Percentiles rank a stretch among this genome's conserved stretches.
Evolutionary conservation across 176 grass and related monocot genomes (phyloP).

Genomic region (Zoysia pacifica): DNA sequence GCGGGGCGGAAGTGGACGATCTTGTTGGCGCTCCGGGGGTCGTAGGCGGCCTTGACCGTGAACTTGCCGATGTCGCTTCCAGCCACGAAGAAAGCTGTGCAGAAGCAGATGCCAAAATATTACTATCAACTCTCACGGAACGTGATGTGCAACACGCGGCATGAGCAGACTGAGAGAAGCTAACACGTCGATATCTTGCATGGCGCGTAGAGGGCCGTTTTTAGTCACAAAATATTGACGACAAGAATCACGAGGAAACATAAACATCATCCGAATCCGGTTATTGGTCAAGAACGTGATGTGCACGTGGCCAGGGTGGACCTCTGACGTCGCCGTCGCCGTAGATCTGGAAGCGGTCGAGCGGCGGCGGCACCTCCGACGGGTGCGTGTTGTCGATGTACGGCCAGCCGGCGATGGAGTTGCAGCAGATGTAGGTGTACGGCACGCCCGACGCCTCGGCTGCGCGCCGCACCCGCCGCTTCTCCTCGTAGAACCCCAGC

Average conservation of each 20-base stretch:
- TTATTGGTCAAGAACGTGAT: not conserved
- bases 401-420: conserved; percentile 80
- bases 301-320: not conserved
- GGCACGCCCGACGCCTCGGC: conserved; percentile 55
- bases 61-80: conserved; percentile 77
- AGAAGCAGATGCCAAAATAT: not conserved
- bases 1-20: conserved; percentile 65
- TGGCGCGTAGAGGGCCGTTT: no score
- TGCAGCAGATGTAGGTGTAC: conserved; percentile 82
- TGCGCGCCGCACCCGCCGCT: conserved; percentile 59
- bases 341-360: conserved; percentile 78
- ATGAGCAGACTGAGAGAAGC: not conserved
- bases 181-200: not conserved
- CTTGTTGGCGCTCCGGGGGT: conserved; percentile 54
- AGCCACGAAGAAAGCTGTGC: conserved; percentile 68
- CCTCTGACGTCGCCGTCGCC: conserved; percentile 66
- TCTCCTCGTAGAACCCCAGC: conserved; percentile 60
- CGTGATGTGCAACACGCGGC: not conserved
- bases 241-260: no score
- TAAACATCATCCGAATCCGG: no score
- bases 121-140: not conserved
- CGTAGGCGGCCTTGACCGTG: conserved; percentile 66
- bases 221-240: no score
- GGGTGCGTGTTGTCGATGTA: conserved; percentile 78
- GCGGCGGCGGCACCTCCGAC: conserved; percentile 60